Conservation (phyloP, 2,329 filamentous ascomycete genomes). For the Gnomoniopsis sp. region DNA sequence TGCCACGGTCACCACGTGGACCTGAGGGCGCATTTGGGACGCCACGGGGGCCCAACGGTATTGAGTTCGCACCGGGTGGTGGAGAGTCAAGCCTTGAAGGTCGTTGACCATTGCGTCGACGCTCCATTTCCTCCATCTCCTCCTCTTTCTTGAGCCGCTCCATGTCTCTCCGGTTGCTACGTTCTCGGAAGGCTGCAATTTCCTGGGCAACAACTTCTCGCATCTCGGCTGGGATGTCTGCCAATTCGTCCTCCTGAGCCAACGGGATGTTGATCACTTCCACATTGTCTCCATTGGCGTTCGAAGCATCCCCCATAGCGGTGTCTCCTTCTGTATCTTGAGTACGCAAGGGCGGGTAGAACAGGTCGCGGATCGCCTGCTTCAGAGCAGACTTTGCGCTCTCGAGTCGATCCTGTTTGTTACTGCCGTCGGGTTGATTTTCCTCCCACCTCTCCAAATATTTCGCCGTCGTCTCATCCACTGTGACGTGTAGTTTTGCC, state of each 20-base stretch:
- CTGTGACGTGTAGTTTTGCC: slow-evolving; percentile 65
- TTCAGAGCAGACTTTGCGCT: slow-evolving; percentile 66
- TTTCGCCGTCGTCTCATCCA: slow-evolving; percentile 78
- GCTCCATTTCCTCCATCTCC: slow-evolving; percentile 84
- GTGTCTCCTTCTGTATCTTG: slow-evolving; percentile 65
- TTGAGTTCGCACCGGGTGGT: slow-evolving; percentile 65
- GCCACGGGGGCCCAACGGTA: slow-evolving; percentile 71
- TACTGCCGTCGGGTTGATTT: slow-evolving; percentile 59
- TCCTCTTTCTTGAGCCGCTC: slow-evolving; percentile 87
- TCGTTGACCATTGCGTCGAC: slow-evolving; percentile 66
- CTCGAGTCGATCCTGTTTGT: slow-evolving; percentile 65
- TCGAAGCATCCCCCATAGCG: slow-evolving; percentile 63
- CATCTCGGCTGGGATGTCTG: slow-evolving; percentile 95
- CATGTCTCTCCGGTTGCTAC: slow-evolving; percentile 82
- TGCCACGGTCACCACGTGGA: slow-evolving; percentile 46
- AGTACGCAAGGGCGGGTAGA: slow-evolving; percentile 56
- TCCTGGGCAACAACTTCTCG: slow-evolving; percentile 90
- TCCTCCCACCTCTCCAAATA: slow-evolving; percentile 82
- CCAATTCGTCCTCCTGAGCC: slow-evolving; percentile 84
- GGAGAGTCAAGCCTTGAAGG: slow-evolving; percentile 70
- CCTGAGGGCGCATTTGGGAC: slow-evolving; percentile 72
- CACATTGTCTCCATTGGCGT: slow-evolving; percentile 50
- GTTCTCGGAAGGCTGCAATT: slow-evolving; percentile 89
- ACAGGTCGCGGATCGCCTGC: slow-evolving; percentile 66
- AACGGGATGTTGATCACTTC: slow-evolving; percentile 90